A percentile compares a stretch with the other conserved stretches of the same genome.
phyloP scores from a whole-genome alignment of 73 alveolate species.

The Diophrys sp. region DNA sequence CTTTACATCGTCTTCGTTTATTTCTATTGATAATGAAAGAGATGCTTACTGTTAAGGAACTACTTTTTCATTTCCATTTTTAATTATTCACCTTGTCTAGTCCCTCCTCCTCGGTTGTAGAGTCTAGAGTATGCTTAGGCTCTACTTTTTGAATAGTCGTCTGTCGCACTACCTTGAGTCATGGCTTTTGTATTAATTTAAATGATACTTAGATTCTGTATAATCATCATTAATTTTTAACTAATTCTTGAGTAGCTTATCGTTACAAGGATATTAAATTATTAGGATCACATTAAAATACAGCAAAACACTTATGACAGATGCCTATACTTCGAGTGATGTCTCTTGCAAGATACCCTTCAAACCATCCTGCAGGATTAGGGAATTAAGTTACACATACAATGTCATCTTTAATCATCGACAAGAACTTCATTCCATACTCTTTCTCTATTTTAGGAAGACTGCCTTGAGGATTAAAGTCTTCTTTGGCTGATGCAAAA shows the following conservation, averaged over 20 bases:
- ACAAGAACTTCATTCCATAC: neutral
- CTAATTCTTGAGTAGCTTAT: neutral
- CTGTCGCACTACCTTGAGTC: no score
- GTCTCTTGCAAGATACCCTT: neutral
- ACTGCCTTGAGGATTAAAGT: neutral
- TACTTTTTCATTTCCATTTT: no score
- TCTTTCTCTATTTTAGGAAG: neutral
- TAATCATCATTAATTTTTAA: no score
- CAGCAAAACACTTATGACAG: neutral
- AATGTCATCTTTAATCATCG: neutral
- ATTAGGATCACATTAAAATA: neutral
- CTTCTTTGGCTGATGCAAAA: neutral
- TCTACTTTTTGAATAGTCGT: no score
- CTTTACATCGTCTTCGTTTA: no score
- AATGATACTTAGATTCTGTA: no score
- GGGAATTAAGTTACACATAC: neutral
- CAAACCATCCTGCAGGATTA: neutral
- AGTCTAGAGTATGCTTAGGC: no score
- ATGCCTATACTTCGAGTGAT: neutral
- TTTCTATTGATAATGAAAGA: no score
- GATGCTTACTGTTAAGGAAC: no score
- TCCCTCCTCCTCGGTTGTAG: no score
- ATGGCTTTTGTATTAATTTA: no score
- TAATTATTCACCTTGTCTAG: no score
- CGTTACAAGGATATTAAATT: neutral